Evolutionary conservation across 306 rosid genomes (phyloP), one percentile per base, ranked within the genome.

Genomic region (Elaeagnus macrophylla): DNA sequence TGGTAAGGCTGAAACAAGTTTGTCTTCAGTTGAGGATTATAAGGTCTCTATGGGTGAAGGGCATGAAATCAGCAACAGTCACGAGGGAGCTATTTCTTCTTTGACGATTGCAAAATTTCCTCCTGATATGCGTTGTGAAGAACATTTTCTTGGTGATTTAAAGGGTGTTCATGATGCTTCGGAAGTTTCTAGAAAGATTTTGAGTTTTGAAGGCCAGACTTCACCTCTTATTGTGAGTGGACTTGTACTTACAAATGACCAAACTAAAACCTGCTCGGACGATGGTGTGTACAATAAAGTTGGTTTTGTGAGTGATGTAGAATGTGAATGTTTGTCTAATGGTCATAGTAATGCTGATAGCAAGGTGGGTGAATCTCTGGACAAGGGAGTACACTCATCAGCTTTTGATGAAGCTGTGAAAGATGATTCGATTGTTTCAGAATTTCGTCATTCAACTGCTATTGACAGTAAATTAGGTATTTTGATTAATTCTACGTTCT

Each of bases 381-480:
- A 59, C 62, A 64, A 61, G 61, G 74, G 64, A 51, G 69, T 42
- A 47, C 67, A 53, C 44, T 69, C 80, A 14, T 53, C 88, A 37
- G 55, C 83, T 51, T 49, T 69, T 48, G 53, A 58, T 56, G 71
- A 75, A 59, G 73, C 66, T 66, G 56, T 61, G 17, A 12, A 70
- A 56, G 32, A 25, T 25, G 62, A 72, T 62, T 81, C 53, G 57
- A 53, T 61, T 53, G 57, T 60, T 71, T 48, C 79, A 61, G 47
- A 61, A 11, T 39, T 64, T 49, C 58, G 59, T 54, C 61, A 35
- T 56, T 75, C 69, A 55, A 61, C 47, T 56, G 54, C 12, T 45
- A 50, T 67, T 38, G 67, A 53, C 50, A 67, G 42, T 64, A 73
- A 66, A 66, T 70, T 82, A 74, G 97, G 97, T 89, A 25, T 72